Evolutionary conservation across 139 green algal genomes (phyloP).

Genomic region (Closterium sp.): DNA sequence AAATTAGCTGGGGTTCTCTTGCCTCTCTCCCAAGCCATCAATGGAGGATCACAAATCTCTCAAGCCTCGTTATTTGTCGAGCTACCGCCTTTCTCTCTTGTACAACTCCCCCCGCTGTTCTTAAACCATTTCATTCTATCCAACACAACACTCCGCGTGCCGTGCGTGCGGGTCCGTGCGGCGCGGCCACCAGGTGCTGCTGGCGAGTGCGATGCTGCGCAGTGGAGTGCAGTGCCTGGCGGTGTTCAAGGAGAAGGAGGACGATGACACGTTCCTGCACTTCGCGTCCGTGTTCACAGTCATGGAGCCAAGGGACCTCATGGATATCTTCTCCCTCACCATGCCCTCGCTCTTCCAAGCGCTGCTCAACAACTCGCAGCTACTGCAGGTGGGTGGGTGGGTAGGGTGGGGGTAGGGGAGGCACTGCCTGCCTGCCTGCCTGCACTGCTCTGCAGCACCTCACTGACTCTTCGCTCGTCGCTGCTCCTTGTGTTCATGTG

Average conservation of each 20-base stretch:
- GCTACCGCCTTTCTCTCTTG: neutral
- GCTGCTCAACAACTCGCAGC: conserved; percentile 35
- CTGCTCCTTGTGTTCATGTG: no score
- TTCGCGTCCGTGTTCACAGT: conserved; percentile 81
- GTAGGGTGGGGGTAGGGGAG: no score
- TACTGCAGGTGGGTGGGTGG: conserved; percentile 18
- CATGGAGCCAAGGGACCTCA: conserved; percentile 79
- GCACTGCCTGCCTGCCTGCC: neutral
- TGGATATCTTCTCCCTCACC: conserved; percentile 75
- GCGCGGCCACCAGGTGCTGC: conserved; percentile 15
- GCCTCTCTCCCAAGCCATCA: no score
- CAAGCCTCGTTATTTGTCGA: no score
- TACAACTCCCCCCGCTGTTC: neutral
- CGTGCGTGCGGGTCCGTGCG: neutral
- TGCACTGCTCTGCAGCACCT: neutral
- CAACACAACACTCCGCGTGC: neutral
- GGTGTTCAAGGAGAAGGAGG: conserved; percentile 56
- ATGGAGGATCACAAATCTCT: no score
- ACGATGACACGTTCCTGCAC: conserved; percentile 68
- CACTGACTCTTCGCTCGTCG: no score
- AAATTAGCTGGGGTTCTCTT: no score
- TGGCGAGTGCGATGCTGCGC: conserved; percentile 44
- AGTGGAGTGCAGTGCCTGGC: conserved; percentile 57
- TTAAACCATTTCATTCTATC: neutral
- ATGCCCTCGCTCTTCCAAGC: conserved; percentile 55